Percentiles rank a stretch among this genome's conserved stretches.
Evolutionary conservation across 2,329 filamentous ascomycete species (phyloP).

Genomic region (Kalmusia sp.): DNA sequence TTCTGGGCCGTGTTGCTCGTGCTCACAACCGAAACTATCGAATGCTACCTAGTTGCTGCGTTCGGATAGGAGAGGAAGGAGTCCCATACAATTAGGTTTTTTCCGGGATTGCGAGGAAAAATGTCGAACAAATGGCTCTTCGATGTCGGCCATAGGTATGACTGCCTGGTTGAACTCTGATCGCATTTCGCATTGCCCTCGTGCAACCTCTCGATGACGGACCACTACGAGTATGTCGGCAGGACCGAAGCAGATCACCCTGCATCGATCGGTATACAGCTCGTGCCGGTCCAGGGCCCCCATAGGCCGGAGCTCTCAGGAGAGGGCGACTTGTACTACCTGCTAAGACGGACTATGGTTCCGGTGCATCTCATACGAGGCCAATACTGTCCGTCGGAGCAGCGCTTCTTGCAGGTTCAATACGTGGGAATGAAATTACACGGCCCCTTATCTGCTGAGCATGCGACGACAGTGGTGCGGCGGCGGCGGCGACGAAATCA

Average conservation of each 20-base stretch:
- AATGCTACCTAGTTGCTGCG: background rate
- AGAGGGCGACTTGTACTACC: constrained; percentile 1
- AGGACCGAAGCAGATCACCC: background rate
- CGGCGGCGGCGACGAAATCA: background rate
- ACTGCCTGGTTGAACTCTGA: no score
- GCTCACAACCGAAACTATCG: background rate
- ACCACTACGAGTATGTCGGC: background rate
- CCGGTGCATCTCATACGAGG: background rate
- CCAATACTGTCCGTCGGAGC: background rate
- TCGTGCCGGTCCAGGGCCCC: background rate
- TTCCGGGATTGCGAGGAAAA: no score
- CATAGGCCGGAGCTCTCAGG: background rate
- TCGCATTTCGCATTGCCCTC: no score
- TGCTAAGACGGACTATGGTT: constrained; percentile 2
- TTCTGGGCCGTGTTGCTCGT: background rate
- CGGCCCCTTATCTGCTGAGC: constrained; percentile 1
- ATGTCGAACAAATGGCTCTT: no score
- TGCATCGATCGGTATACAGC: background rate
- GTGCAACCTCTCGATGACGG: no score
- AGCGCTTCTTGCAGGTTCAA: background rate
- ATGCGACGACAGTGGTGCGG: background rate
- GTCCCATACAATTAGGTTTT: background rate
- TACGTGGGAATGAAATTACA: background rate
- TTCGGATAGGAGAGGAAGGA: background rate
- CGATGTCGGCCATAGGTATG: no score